These are phyloP conservation scores for Alternaria arborescens DNA, from an alignment of 2,329 filamentous ascomycete genomes.

Conservation along the genomic window DNA sequence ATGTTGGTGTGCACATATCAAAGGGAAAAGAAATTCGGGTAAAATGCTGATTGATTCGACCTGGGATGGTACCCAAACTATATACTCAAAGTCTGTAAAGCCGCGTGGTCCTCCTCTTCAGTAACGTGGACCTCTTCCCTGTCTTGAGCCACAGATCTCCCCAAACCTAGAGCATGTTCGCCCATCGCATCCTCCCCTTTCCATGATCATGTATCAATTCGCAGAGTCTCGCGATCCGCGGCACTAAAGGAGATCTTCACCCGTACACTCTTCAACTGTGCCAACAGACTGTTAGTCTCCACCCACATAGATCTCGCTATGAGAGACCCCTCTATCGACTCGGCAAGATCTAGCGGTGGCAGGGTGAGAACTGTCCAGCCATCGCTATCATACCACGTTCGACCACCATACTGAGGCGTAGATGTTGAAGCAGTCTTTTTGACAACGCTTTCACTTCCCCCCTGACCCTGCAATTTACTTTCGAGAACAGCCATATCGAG, in stretches of 20 bases:
- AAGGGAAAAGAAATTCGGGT: no score
- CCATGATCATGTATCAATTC: background rate
- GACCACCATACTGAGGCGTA: background rate
- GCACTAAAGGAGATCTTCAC: background rate
- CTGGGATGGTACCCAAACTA: no score
- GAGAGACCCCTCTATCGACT: background rate
- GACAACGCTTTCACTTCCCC: background rate
- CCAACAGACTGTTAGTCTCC: background rate
- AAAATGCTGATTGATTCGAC: no score
- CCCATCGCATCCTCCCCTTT: background rate
- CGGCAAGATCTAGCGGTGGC: background rate
- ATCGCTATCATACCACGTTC: background rate
- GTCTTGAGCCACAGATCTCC: background rate
- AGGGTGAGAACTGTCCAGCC: background rate
- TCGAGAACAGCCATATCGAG: background rate
- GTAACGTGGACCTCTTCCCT: background rate
- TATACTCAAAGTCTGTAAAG: no score
- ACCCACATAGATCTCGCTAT: background rate
- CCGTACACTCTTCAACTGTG: background rate
- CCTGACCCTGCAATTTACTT: background rate
- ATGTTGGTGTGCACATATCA: background rate
- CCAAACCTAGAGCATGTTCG: background rate
- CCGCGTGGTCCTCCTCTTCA: no score
- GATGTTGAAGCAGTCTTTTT: background rate
- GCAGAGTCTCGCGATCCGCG: background rate